A percentile compares a stretch with the other conserved stretches of the same genome.
Conservation (phyloP, 352 stramenopile genomes). For the Hyaloperonospora arabidopsidis region DNA sequence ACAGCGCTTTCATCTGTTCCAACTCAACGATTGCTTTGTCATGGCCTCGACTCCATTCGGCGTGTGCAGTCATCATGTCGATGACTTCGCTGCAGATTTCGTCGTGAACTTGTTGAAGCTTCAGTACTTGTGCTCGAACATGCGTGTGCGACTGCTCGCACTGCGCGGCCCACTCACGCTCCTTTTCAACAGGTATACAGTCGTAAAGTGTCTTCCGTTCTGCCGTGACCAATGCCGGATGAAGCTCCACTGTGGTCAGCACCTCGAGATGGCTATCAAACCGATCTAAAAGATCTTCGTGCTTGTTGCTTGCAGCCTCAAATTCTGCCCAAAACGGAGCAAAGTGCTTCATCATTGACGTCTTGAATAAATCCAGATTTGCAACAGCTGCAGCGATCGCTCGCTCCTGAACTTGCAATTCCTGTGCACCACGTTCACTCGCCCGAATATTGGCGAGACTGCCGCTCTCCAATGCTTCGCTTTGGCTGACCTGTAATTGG, state of each 20-base stretch:
- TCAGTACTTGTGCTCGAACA: conserved; percentile 51
- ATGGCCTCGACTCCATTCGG: conserved; percentile 37
- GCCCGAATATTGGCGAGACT: conserved; percentile 45
- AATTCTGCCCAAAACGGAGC: conserved; percentile 76
- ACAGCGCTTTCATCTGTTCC: conserved; percentile 42
- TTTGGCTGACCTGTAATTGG: conserved; percentile 64
- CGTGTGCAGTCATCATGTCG: conserved; percentile 37
- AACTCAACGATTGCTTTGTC: conserved; percentile 39
- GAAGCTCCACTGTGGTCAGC: conserved; percentile 50
- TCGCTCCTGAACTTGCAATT: conserved; percentile 58
- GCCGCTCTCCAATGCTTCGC: conserved; percentile 46
- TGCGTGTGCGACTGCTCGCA: conserved; percentile 73
- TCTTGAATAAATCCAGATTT: conserved; percentile 77
- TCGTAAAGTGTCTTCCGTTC: conserved; percentile 66
- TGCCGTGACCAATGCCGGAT: conserved; percentile 50
- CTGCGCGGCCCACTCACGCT: conserved; percentile 67
- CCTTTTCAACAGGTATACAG: conserved; percentile 74
- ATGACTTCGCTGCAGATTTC: conserved; percentile 60
- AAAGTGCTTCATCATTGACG: conserved; percentile 79
- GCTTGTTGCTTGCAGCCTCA: conserved; percentile 39
- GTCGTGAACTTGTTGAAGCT: conserved; percentile 59
- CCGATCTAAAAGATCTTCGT: conserved; percentile 51
- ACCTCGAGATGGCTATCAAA: conserved; percentile 64
- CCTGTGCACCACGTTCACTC: conserved; percentile 43
- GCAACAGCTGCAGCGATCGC: conserved; percentile 66